Conservation (phyloP, 306 rosid genomes). For the Comarum palustre region DNA sequence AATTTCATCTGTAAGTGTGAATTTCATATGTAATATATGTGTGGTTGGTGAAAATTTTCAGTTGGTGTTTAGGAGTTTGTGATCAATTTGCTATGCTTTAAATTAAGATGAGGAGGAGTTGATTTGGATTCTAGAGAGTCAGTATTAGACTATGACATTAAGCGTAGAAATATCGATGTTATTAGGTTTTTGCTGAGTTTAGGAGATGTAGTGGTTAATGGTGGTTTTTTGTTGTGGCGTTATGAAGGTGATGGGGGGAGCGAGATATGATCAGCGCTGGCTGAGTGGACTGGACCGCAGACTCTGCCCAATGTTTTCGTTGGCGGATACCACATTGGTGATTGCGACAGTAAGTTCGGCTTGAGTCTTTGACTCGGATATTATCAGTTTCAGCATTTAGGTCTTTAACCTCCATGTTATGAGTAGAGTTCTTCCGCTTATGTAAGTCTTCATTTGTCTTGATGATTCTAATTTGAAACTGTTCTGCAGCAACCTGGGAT, state of each 20-base stretch:
- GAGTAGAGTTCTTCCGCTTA: background rate
- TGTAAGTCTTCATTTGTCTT: background rate
- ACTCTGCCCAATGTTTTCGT: conserved; percentile 4
- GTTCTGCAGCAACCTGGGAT: background rate
- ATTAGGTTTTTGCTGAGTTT: background rate
- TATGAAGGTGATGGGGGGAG: conserved; percentile 9
- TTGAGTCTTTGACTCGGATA: background rate
- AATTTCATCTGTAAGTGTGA: too few species aligned
- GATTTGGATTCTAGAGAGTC: background rate
- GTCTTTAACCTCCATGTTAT: too few species aligned
- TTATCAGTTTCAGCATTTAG: background rate
- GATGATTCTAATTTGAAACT: background rate
- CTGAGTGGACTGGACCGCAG: conserved; percentile 6
- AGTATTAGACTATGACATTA: background rate
- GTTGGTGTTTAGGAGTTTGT: too few species aligned
- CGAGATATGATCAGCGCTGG: background rate
- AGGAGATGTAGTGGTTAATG: background rate
- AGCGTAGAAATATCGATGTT: background rate
- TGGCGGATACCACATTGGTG: conserved; percentile 3
- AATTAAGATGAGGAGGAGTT: too few species aligned
- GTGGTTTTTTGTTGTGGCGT: background rate
- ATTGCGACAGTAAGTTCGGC: background rate
- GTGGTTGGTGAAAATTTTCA: too few species aligned
- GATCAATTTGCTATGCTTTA: too few species aligned
- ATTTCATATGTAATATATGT: too few species aligned